phyloP scores from a whole-genome alignment of 768 basidiomycete species.

The Tricholomella constricta region DNA sequence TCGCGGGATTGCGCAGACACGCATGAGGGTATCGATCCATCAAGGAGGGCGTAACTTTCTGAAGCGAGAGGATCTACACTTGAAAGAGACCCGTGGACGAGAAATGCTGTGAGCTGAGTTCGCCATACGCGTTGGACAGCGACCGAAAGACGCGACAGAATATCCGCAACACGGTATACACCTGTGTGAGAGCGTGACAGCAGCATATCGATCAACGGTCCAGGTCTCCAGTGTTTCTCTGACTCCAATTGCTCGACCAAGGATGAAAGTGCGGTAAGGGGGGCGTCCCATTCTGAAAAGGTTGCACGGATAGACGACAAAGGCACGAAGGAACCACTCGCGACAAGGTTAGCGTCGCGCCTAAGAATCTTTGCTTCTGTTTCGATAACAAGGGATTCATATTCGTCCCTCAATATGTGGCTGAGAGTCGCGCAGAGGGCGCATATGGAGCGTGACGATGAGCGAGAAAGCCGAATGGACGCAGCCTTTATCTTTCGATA shows the following conservation, averaged over 20 bases:
- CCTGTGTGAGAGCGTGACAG: constrained; percentile 74
- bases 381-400: constrained; percentile 75
- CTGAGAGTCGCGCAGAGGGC: constrained; percentile 75
- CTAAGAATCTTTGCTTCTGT: constrained; percentile 80
- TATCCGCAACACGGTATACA: constrained; percentile 70
- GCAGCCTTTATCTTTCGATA: constrained; percentile 73
- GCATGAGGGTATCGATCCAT: constrained; percentile 74
- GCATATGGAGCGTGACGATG: constrained; percentile 75
- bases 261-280: constrained; percentile 68
- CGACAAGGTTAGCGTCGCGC: constrained; percentile 76
- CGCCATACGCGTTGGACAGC: constrained; percentile 85
- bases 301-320: constrained; percentile 80
- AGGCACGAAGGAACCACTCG: constrained; percentile 81
- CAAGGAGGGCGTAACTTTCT: constrained; percentile 56
- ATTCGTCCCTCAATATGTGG: constrained; percentile 76
- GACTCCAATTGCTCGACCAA: constrained; percentile 65
- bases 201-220: constrained; percentile 80
- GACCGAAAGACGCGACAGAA: constrained; percentile 68
- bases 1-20: constrained; percentile 72
- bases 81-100: constrained; percentile 77
- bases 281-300: constrained; percentile 89
- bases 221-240: constrained; percentile 65
- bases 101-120: constrained; percentile 77
- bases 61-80: constrained; percentile 68
- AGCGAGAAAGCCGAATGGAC: constrained; percentile 51